phyloP scores from a whole-genome alignment of 441 rosid species.

The Euphorbia schlechtendalii region DNA sequence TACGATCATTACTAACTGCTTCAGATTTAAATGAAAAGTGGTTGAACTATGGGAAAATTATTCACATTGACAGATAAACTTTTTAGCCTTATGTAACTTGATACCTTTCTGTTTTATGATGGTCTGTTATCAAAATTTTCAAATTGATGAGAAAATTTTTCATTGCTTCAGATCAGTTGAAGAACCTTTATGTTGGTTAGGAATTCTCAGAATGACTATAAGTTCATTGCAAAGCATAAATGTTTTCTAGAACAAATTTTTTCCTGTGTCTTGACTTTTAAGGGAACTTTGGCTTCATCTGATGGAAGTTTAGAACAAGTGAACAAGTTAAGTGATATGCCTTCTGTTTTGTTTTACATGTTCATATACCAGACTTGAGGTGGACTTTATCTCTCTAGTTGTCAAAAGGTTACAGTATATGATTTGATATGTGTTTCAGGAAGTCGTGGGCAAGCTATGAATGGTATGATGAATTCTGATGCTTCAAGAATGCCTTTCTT shows the following conservation, averaged over 20 bases:
- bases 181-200: background rate
- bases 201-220: background rate
- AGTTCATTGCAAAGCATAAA: background rate
- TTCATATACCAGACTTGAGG: background rate
- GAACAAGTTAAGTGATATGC: background rate
- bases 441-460: background rate
- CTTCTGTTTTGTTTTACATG: background rate
- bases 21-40: background rate
- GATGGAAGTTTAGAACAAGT: constrained; percentile 6
- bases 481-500: background rate
- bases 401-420: background rate
- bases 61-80: background rate
- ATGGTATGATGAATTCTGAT: background rate
- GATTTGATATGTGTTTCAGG: background rate
- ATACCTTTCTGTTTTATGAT: background rate
- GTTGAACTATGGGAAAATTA: background rate
- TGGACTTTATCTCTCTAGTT: background rate
- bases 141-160: constrained; percentile 3
- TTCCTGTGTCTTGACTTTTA: background rate
- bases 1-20: background rate
- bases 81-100: background rate
- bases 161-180: background rate
- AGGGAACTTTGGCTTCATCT: background rate
- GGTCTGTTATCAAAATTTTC: background rate
- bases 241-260: background rate